These are phyloP conservation scores for Rosa persica DNA, from an alignment of 306 rosid species.

Conservation along the genomic window DNA sequence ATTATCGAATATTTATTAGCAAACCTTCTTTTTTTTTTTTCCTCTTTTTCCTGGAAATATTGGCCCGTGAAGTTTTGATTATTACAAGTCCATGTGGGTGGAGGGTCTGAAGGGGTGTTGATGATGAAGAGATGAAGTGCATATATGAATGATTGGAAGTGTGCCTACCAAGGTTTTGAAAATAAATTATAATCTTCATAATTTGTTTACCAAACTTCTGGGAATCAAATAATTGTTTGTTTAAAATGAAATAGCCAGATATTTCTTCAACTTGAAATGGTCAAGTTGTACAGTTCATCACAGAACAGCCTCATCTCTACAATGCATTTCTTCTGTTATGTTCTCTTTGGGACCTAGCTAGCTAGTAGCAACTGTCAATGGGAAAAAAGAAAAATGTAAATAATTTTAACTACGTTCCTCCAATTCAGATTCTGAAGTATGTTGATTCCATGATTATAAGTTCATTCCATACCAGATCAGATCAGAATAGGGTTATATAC, in stretches of 20 bases:
- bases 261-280: not conserved
- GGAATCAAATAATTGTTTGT: not conserved
- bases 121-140: not conserved
- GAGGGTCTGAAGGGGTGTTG: not conserved
- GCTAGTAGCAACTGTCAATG: not conserved
- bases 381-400: not conserved
- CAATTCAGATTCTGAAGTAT: not conserved
- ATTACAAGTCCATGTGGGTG: not conserved
- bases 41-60: no score
- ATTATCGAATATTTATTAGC: not conserved
- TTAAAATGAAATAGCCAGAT: conserved; percentile 6
- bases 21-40: not conserved
- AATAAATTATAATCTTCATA: not conserved
- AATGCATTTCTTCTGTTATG: not conserved
- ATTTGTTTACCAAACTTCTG: conserved; percentile 2
- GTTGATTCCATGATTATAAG: no score
- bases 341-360: not conserved
- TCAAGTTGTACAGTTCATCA: not conserved
- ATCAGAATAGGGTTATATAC: no score
- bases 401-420: not conserved
- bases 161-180: not conserved
- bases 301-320: conserved; percentile 1
- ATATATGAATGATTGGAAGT: not conserved
- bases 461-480: no score
- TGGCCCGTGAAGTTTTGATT: not conserved